Percentiles rank a stretch among this genome's conserved stretches.
These are phyloP conservation scores for Acacia melanoxylon DNA, from an alignment of 306 rosid species.

Conservation along the genomic window DNA sequence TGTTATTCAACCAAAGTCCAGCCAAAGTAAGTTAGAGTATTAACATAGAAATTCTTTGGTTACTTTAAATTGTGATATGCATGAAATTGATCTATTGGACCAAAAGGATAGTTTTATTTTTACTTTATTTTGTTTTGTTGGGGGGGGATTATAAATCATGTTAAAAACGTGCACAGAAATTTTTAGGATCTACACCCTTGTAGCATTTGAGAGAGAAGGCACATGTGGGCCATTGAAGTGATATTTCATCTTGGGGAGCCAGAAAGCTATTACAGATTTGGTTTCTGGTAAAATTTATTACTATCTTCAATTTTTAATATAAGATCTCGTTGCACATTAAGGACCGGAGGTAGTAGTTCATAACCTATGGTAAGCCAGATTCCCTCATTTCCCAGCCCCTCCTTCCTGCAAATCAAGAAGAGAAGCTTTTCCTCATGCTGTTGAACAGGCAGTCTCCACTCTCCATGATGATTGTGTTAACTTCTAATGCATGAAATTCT, in stretches of 20 bases:
- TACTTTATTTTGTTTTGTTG: not conserved
- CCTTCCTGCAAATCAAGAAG: not conserved
- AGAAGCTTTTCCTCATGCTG: not conserved
- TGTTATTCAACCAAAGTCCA: slow-evolving; percentile 89
- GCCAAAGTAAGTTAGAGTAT: slow-evolving; percentile 59
- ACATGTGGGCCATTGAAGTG: not conserved
- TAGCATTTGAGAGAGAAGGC: not conserved
- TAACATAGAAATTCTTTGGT: not conserved
- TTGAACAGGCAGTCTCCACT: not conserved
- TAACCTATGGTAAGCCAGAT: slow-evolving; percentile 1
- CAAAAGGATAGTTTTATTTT: not conserved
- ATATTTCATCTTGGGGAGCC: not conserved
- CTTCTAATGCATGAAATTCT: not conserved
- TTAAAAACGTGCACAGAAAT: not conserved
- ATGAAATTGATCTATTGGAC: not conserved
- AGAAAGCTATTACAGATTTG: not conserved
- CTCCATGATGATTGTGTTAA: not conserved
- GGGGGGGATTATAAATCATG: not conserved
- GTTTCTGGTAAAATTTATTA: not conserved
- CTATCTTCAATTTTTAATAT: no score
- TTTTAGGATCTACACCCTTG: not conserved
- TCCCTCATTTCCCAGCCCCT: not conserved
- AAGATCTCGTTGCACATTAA: no score
- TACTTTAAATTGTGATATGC: not conserved
- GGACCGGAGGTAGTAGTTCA: not conserved